Percentiles rank a stretch among this genome's conserved stretches.
Evolutionary conservation across 1,284 basidiomycete species (phyloP).

Genomic region (Ceratorhiza oryzae-sativae): DNA sequence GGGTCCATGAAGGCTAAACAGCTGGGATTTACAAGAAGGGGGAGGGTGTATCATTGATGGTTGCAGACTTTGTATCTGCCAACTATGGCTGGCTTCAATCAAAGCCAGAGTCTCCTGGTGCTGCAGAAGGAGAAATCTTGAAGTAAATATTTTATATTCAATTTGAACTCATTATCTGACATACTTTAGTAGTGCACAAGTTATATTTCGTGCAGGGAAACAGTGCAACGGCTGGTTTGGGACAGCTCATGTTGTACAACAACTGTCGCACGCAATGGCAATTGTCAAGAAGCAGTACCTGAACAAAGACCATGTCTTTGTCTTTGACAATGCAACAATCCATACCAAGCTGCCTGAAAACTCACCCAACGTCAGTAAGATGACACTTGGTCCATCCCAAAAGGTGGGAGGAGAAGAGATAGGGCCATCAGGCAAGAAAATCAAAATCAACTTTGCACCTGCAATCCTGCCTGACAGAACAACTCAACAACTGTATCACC

Average conservation of each 20-base stretch:
- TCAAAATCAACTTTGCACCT: constrained; percentile 25
- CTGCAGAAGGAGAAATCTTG: constrained; percentile 51
- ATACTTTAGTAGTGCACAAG: constrained; percentile 50
- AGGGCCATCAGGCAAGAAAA: constrained; percentile 45
- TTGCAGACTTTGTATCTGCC: constrained; percentile 56
- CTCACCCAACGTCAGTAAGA: constrained; percentile 50
- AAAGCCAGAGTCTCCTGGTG: constrained; percentile 48
- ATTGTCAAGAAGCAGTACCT: constrained; percentile 50
- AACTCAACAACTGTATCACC: constrained; percentile 49
- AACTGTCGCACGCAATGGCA: constrained; percentile 50
- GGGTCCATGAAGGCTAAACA: constrained; percentile 48
- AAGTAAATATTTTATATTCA: background rate
- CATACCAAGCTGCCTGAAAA: constrained; percentile 51
- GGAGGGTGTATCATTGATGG: constrained; percentile 55
- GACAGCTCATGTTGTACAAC: constrained; percentile 50
- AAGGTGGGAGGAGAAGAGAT: constrained; percentile 1
- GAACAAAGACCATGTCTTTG: constrained; percentile 48
- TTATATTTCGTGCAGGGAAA: constrained; percentile 56
- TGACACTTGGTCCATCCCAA: constrained; percentile 45
- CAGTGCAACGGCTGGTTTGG: constrained; percentile 55
- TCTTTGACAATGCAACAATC: constrained; percentile 54
- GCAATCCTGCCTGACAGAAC: constrained; percentile 43
- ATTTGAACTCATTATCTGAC: constrained; percentile 52
- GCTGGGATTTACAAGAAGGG: constrained; percentile 52
- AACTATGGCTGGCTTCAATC: constrained; percentile 50